phyloP scores from a whole-genome alignment of 139 green algal genomes.

The Trebouxia sp. region DNA sequence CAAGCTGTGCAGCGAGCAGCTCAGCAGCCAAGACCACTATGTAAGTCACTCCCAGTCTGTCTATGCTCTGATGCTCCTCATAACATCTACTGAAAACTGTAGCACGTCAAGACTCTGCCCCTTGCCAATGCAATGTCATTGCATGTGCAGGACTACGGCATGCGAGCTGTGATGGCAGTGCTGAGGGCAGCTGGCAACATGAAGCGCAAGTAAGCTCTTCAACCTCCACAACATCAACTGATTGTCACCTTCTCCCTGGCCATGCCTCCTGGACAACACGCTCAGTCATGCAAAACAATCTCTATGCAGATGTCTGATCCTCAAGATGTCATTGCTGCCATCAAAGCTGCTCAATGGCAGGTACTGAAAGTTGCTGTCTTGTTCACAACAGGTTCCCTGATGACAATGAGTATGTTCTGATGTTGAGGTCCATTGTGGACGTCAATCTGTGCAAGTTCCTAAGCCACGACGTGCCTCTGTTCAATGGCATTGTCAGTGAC shows the following conservation, averaged over 20 bases:
- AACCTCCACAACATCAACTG: background rate
- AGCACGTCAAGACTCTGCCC: too few relatives aligned
- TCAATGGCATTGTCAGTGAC: constrained; percentile 75
- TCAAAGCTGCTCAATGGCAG: too few relatives aligned
- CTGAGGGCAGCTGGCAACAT: constrained; percentile 66
- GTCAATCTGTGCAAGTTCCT: constrained; percentile 90
- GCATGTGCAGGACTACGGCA: constrained; percentile 72
- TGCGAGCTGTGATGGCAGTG: constrained; percentile 80
- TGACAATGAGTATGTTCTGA: constrained; percentile 72
- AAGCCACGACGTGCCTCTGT: constrained; percentile 79
- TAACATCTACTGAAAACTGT: too few relatives aligned
- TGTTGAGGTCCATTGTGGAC: constrained; percentile 77
- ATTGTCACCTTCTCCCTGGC: background rate
- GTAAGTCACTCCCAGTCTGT: too few relatives aligned
- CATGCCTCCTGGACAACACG: background rate
- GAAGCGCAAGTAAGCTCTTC: constrained; percentile 35
- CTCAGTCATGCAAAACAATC: background rate
- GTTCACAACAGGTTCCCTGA: constrained; percentile 54
- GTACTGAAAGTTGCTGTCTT: too few relatives aligned
- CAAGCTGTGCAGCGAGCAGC: constrained; percentile 84
- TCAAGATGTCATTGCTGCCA: too few relatives aligned
- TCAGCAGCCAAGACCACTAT: constrained; percentile 83
- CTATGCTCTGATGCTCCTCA: too few relatives aligned
- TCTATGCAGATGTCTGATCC: background rate
- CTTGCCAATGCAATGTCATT: too few relatives aligned